Conservation (phyloP, 1,284 basidiomycete genomes). For the Fistulinella cinereoalba region DNA sequence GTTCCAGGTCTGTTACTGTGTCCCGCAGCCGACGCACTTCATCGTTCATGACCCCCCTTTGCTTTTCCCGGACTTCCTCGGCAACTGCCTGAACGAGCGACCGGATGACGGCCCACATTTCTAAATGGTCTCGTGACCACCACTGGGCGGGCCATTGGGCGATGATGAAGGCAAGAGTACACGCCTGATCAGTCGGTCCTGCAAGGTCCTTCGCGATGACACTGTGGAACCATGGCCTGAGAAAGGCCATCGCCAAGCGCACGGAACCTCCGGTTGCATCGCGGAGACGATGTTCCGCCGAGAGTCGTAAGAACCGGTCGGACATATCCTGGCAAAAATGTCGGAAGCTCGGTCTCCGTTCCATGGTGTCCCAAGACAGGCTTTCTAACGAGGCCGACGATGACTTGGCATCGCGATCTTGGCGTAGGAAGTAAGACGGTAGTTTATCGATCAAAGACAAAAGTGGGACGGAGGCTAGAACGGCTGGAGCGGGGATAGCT, state of each 20-base stretch:
- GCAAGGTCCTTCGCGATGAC: conserved; percentile 49
- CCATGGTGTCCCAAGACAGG: conserved; percentile 59
- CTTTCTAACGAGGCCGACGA: conserved; percentile 41
- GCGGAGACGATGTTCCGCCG: conserved; percentile 52
- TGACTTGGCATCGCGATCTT: conserved; percentile 35
- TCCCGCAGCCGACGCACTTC: conserved; percentile 47
- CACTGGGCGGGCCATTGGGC: conserved; percentile 66
- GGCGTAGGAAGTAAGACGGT: conserved; percentile 64
- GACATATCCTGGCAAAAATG: conserved; percentile 70
- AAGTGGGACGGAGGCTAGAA: conserved; percentile 67
- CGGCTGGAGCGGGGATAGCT: conserved; percentile 59
- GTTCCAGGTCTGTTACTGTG: conserved; percentile 50
- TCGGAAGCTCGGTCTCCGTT: conserved; percentile 58
- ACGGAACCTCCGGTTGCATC: conserved; percentile 67
- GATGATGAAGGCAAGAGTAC: conserved; percentile 55
- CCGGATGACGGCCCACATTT: conserved; percentile 55
- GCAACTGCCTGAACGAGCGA: conserved; percentile 56
- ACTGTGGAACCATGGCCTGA: conserved; percentile 65
- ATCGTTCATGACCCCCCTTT: conserved; percentile 36
- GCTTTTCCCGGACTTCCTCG: conserved; percentile 59
- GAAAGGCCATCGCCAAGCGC: conserved; percentile 59
- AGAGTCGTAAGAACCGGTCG: conserved; percentile 53
- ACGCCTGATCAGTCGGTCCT: conserved; percentile 46
- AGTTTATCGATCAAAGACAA: conserved; percentile 58
- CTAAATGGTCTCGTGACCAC: conserved; percentile 60